Conservation (phyloP, 140 eudicot genomes). For the Senecio squalidus region DNA sequence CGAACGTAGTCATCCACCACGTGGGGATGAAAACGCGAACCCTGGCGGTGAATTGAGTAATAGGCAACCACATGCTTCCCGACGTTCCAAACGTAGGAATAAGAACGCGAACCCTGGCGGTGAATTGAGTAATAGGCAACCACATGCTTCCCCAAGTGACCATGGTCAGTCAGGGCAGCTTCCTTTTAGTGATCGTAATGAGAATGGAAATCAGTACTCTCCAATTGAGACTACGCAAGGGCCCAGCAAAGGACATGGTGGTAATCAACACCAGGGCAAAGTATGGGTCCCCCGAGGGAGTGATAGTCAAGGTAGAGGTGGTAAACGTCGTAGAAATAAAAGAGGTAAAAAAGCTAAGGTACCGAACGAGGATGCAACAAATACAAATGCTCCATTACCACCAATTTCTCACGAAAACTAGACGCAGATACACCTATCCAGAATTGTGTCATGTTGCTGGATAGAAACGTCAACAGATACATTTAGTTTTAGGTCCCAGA, state of each 20-base stretch:
- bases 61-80: not conserved
- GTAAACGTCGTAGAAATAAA: not conserved
- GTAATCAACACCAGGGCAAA: conserved; percentile 12
- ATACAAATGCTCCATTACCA: too few species aligned
- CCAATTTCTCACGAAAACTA: too few species aligned
- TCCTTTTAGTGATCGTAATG: too few species aligned
- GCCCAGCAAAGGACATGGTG: not conserved
- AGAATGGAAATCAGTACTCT: not conserved
- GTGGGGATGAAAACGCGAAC: not conserved
- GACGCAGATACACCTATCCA: too few species aligned
- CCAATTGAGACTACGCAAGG: not conserved
- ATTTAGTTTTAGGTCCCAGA: too few species aligned
- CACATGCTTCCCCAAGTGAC: not conserved
- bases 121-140: not conserved
- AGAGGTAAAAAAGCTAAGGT: too few species aligned
- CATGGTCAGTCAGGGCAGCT: conserved; percentile 1
- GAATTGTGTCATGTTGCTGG: too few species aligned
- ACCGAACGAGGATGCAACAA: too few species aligned
- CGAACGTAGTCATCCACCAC: conserved; percentile 18
- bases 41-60: not conserved
- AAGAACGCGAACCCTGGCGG: not conserved
- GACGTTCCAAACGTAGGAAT: not conserved
- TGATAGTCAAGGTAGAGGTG: conserved; percentile 2
- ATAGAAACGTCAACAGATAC: too few species aligned
- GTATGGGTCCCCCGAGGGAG: conserved; percentile 17